phyloP scores from a whole-genome alignment of 176 grass and related monocot species.

The barley (Hordeum vulgare) region DNA sequence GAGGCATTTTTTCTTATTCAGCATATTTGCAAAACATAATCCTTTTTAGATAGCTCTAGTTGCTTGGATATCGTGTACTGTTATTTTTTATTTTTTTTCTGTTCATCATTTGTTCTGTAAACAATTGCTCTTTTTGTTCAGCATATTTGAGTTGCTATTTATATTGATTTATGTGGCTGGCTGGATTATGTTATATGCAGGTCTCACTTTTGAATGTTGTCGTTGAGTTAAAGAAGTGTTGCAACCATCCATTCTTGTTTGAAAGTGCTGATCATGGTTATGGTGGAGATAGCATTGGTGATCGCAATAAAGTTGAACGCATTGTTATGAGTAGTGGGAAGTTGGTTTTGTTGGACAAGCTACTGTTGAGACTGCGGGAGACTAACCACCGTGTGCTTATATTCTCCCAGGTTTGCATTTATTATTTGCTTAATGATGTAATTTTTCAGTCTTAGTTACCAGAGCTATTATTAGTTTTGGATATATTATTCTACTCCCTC shows the following conservation, averaged over 20 bases:
- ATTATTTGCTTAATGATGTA: not conserved
- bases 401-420: conserved; percentile 85
- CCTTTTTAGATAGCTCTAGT: not conserved
- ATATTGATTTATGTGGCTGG: conserved; percentile 13
- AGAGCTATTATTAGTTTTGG: not conserved
- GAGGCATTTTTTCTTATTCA: not conserved
- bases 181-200: conserved; percentile 35
- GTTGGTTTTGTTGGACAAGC: conserved; percentile 90
- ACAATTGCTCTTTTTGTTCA: not conserved
- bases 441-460: not conserved
- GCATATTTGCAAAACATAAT: not conserved
- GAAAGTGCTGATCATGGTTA: conserved; percentile 99
- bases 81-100: not conserved
- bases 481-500: not conserved
- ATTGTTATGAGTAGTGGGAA: conserved; percentile 98
- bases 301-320: conserved; percentile 93
- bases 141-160: not conserved
- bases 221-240: conserved; percentile 99
- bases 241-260: conserved; percentile 99
- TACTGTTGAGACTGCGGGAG: conserved; percentile 80
- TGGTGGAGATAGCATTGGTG: conserved; percentile 82
- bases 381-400: conserved; percentile 96
- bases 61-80: not conserved
- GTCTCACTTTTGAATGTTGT: conserved; percentile 97
- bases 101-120: not conserved